Evolutionary conservation across 768 basidiomycete genomes (phyloP), one percentile per base, ranked within the genome.

Genomic region (Lepiota brunneoincarnata): DNA sequence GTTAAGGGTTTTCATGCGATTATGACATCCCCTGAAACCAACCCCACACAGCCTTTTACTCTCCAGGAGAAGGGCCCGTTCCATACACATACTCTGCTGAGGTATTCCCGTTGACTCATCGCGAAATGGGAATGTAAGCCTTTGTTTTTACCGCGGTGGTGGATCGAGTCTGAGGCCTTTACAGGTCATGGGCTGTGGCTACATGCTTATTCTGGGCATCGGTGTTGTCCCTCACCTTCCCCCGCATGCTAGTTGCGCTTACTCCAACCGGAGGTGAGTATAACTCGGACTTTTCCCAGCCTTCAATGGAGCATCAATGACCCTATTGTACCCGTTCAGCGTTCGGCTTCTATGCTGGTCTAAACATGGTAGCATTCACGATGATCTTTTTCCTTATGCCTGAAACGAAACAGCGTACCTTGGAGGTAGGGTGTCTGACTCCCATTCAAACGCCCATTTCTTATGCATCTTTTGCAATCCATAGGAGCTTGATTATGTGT

Each of bases 11-110:
- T 20, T 37, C 1, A 21, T 38, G 47, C 17, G 14, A 21, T 17
- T 14, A 17, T 47, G 28, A 49, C 31, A 35, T 36, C 20, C 52
- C 31, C 45, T 47, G 28, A 37, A 10, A 15, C 40, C 11, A 10
- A 46, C 34, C 36, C 42, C 26, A n/a, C 12, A 20, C 50, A 66
- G 76, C 77, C 2, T 86, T 85, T 65, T 91, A 91, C 66, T 88
- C 87, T 0, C 88, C 87, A 0, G 90, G 90, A 57, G 91, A 91
- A 72, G 92, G 92, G 0, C 92, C 92, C 2, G 91, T 93, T 6
- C 93, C 92, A 0, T 93, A 87, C 68, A 87, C 89, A 0, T 94
- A 93, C 65, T 92, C 90, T 7, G 92, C 92, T 5, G 93, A 94
- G 68, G 91, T 87, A 14, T 95, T 89, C 79, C 93, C 91, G 2